Evolutionary conservation across 2,329 filamentous ascomycete species (phyloP).

Genomic region (Amauroascus niger): DNA sequence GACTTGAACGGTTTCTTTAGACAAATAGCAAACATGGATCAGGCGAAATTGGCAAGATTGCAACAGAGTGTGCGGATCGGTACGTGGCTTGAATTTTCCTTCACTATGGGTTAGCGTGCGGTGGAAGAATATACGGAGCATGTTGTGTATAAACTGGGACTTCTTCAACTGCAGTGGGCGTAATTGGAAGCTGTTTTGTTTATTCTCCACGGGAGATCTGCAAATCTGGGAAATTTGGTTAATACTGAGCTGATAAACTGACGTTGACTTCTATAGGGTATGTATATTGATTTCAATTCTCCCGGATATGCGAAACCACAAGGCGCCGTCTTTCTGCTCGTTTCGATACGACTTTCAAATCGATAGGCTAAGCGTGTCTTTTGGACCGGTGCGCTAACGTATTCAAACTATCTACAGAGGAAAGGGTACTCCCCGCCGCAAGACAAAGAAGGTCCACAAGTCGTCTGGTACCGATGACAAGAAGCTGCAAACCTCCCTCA

Average conservation of each 20-base stretch:
- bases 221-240: neutral
- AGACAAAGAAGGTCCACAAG: slow-evolving; percentile 96
- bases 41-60: slow-evolving; percentile 57
- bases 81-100: slow-evolving; percentile 37
- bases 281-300: slow-evolving; percentile 19
- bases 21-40: slow-evolving; percentile 45
- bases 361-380: neutral
- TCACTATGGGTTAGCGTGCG: neutral
- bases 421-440: slow-evolving; percentile 95
- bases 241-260: slow-evolving; percentile 14
- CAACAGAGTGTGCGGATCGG: slow-evolving; percentile 60
- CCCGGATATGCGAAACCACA: slow-evolving; percentile 1
- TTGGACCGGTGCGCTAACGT: slow-evolving; percentile 13
- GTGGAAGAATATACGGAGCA: neutral
- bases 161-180: neutral
- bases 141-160: neutral
- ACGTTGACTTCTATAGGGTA: slow-evolving; percentile 22
- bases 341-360: neutral
- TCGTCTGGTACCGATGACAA: slow-evolving; percentile 94
- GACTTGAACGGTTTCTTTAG: neutral
- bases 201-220: neutral
- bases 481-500: slow-evolving; percentile 93
- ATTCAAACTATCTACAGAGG: slow-evolving; percentile 48
- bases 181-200: neutral
- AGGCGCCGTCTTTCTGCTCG: neutral